These are phyloP conservation scores for Eucalyptus guilfoylei DNA, from an alignment of 345 rosid genomes.

Conservation along the genomic window DNA sequence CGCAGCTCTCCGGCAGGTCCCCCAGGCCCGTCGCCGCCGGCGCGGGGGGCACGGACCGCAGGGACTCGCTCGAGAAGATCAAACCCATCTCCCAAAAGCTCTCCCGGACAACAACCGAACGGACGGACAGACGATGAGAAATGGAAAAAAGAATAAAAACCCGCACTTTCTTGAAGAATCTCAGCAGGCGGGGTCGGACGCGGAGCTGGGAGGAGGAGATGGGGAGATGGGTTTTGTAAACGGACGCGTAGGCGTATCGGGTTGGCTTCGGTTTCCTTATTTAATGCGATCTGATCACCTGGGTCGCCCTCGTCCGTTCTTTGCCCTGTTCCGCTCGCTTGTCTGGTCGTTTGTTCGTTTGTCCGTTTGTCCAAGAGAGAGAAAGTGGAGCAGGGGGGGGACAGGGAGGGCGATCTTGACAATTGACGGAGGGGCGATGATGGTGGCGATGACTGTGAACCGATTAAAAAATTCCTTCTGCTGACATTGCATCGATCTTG, in stretches of 20 bases:
- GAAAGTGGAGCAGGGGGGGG: background rate
- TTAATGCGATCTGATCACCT: background rate
- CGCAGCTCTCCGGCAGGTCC: conserved; percentile 80
- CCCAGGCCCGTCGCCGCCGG: conserved; percentile 34
- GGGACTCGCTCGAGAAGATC: background rate
- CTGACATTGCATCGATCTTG: background rate
- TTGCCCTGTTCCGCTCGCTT: background rate
- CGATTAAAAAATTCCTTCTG: background rate
- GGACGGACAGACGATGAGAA: too few species aligned
- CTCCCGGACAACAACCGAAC: background rate
- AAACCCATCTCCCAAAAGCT: background rate
- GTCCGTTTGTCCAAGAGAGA: background rate
- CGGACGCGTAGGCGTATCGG: background rate
- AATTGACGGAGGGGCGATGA: background rate
- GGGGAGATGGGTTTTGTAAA: background rate
- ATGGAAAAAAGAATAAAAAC: background rate
- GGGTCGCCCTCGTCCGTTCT: background rate
- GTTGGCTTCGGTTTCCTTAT: background rate
- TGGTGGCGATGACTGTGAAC: background rate
- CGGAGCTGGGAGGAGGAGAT: background rate
- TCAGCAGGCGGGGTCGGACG: background rate
- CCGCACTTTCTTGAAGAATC: background rate
- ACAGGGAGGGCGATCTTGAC: background rate
- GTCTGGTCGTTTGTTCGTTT: background rate
- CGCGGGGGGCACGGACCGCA: background rate